Evolutionary conservation across 768 basidiomycete species (phyloP).

Genomic region (Collybia sordida): DNA sequence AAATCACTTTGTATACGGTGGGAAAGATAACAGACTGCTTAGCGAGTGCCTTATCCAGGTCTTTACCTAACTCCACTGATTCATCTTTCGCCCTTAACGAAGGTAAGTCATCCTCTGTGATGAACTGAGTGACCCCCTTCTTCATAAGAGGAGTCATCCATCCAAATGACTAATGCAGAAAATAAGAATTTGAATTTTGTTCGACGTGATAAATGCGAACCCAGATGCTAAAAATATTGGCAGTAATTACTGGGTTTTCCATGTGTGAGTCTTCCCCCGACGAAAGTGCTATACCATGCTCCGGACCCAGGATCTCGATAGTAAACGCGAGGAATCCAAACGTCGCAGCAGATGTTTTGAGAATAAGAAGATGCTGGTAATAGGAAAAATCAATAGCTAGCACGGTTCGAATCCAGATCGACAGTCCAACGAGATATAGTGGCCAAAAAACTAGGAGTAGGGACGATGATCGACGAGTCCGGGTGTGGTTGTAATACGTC

Average conservation of each 20-base stretch:
- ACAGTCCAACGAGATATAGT: constrained; percentile 46
- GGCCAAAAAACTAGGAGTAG: constrained; percentile 85
- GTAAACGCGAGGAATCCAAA: constrained; percentile 56
- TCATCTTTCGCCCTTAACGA: constrained; percentile 67
- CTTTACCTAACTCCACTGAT: constrained; percentile 62
- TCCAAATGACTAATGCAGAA: constrained; percentile 54
- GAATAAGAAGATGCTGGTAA: constrained; percentile 32
- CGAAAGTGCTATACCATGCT: constrained; percentile 32
- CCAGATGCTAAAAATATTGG: constrained; percentile 82
- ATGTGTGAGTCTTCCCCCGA: constrained; percentile 32
- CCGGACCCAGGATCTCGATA: constrained; percentile 73
- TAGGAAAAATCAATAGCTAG: constrained; percentile 28
- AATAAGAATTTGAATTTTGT: neutral
- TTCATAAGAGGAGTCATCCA: constrained; percentile 86
- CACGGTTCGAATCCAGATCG: constrained; percentile 63
- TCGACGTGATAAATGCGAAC: constrained; percentile 24
- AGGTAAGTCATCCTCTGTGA: constrained; percentile 88
- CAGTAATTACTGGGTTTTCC: constrained; percentile 72
- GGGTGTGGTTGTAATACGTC: constrained; percentile 69
- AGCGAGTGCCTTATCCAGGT: constrained; percentile 57
- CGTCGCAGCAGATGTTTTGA: constrained; percentile 42
- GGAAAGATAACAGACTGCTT: constrained; percentile 51
- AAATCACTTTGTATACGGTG: neutral
- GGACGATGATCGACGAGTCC: constrained; percentile 68
- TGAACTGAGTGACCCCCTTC: constrained; percentile 61